Base-by-base conservation (phyloP, 2,329 filamentous ascomycete genomes). In the Ambrosiella cleistominuta region DNA sequence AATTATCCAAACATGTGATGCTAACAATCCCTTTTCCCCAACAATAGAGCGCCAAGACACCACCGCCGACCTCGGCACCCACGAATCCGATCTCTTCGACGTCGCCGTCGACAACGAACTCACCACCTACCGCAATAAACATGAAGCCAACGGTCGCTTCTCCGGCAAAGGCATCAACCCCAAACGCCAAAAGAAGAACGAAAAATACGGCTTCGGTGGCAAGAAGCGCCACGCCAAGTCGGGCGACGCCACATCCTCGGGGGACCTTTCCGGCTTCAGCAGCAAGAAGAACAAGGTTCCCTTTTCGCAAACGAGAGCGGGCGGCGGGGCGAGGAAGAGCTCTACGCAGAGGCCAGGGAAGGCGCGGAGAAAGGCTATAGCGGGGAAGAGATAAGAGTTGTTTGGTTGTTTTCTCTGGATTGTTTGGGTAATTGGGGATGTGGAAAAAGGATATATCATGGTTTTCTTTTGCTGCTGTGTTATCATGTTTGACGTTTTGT, bases 191-290 rank as follows among this genome's bases (percentile, higher is more conserved):
- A 95, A 95, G 82, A 95, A 94, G 75, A 84, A 98, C 68, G 79
- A 86, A 63, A 96, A 95, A 74, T 97, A 84, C 69, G 93, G 93
- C 27, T 95, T 91, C 67, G 93, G 93, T 61, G 93, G 93, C 65
- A 96, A 95, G 81, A 98, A 98, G 78, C 78, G 85, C 58, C 83
- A 89, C 68, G 72, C 78, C 59, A 98, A 98, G 80, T 95, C 89
- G 61, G 88, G 88, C 64, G 90, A 96, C 70, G 89, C 90, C 54
- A 68, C 78, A 62, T 94, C 87, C 63, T 89, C 83, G 52, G 84
- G 81, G 61, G 93, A 98, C 69, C 72, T 94, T 64, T 81, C 81
- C 62, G 81, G 80, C 1, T 97, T 94, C 74, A 89, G 84, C 57
- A 78, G 77, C 42, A 88, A 84, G 75, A 86, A 82, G 47, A 63